These are phyloP conservation scores for Apiospora phragmitis DNA, from an alignment of 2,329 filamentous ascomycete genomes.

Conservation along the genomic window DNA sequence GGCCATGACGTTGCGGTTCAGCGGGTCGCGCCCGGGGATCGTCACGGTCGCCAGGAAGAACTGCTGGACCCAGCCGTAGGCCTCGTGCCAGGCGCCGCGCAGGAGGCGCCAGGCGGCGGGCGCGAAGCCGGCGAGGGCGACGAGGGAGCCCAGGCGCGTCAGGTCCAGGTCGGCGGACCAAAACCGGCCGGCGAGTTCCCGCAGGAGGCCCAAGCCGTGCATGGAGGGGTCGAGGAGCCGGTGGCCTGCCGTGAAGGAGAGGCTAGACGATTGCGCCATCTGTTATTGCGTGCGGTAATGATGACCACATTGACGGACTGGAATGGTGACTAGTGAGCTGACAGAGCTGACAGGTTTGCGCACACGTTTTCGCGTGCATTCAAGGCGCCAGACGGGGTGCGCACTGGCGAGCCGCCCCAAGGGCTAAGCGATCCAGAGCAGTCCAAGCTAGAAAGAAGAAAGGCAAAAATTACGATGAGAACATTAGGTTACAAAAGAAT, in stretches of 20 bases:
- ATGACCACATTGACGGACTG: background rate
- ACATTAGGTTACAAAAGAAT: background rate
- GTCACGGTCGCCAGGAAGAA: slow-evolving; percentile 46
- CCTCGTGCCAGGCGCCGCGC: slow-evolving; percentile 36
- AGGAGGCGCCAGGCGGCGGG: slow-evolving; percentile 42
- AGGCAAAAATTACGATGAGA: background rate
- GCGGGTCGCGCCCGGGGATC: slow-evolving; percentile 43
- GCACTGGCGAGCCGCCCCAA: background rate
- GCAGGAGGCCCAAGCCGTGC: background rate
- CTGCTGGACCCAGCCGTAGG: slow-evolving; percentile 40
- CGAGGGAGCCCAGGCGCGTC: slow-evolving; percentile 44
- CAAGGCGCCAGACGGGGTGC: too few species aligned
- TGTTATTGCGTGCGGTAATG: background rate
- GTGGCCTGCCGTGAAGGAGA: slow-evolving; percentile 21
- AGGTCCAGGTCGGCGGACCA: slow-evolving; percentile 41
- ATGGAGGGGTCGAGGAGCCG: slow-evolving; percentile 22
- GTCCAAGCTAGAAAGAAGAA: background rate
- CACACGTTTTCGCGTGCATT: background rate
- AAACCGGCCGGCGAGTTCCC: slow-evolving; percentile 1
- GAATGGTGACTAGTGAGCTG: background rate
- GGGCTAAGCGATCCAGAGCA: background rate
- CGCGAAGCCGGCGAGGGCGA: slow-evolving; percentile 43
- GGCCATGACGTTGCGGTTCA: slow-evolving; percentile 45
- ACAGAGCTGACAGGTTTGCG: background rate
- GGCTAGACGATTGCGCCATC: slow-evolving; percentile 24